A percentile compares a stretch with the other conserved stretches of the same genome.
phyloP scores from a whole-genome alignment of 176 grass and related monocot genomes.

The Areca catechu region DNA sequence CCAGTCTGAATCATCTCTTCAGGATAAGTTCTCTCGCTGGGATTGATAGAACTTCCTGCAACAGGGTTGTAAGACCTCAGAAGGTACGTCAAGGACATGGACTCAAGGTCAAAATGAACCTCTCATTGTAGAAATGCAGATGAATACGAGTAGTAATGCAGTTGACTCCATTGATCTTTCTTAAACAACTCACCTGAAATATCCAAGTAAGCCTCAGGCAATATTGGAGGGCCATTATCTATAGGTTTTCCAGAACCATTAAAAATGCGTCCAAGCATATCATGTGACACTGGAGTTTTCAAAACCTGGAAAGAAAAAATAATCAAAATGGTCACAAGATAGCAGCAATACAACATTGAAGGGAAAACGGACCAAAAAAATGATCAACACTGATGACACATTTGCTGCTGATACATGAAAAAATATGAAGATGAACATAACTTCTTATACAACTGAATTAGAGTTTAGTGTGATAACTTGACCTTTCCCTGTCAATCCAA shows the following conservation, averaged over 20 bases:
- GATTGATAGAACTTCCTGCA: constrained; percentile 97
- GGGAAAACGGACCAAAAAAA: neutral
- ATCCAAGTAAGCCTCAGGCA: constrained; percentile 95
- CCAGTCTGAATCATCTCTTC: constrained; percentile 99
- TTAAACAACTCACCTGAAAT: constrained; percentile 74
- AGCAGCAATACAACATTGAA: no score
- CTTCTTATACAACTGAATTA: no score
- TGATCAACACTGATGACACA: no score
- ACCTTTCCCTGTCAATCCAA: no score
- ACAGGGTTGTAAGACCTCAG: neutral
- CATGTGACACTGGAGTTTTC: constrained; percentile 95
- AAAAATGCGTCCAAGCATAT: constrained; percentile 99
- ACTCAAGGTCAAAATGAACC: no score
- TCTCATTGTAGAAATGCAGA: no score
- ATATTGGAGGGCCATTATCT: constrained; percentile 89
- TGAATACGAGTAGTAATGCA: neutral
- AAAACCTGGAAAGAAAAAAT: constrained; percentile 49
- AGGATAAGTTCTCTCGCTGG: constrained; percentile 98
- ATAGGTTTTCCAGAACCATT: constrained; percentile 99
- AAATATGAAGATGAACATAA: no score
- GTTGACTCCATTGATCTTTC: constrained; percentile 1
- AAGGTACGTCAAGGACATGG: neutral
- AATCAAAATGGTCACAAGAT: neutral
- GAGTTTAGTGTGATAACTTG: no score
- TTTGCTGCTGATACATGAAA: no score